Evolutionary conservation across 352 stramenopile species (phyloP).

Genomic region (Phytophthora melonis): DNA sequence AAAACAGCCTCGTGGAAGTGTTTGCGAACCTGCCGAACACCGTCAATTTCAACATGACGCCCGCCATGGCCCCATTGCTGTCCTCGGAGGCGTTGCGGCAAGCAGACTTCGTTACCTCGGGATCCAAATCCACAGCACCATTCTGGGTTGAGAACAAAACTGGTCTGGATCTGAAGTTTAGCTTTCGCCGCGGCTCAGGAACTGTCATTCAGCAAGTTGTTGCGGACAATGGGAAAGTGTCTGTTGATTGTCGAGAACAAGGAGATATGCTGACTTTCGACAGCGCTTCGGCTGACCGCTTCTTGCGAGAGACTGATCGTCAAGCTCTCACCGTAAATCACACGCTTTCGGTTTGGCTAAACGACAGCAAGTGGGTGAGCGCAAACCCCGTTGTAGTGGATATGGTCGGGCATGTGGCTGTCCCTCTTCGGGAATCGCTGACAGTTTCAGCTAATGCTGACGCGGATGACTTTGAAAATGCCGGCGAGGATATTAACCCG

Average conservation of each 20-base stretch:
- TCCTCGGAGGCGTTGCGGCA: conserved; percentile 83
- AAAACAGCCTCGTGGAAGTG: conserved; percentile 80
- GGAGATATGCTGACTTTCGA: conserved; percentile 91
- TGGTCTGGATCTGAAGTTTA: conserved; percentile 86
- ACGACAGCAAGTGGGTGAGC: conserved; percentile 90
- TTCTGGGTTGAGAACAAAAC: conserved; percentile 93
- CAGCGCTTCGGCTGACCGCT: conserved; percentile 78
- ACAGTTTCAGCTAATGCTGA: conserved; percentile 20
- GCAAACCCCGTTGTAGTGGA: conserved; percentile 88
- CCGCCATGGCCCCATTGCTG: conserved; percentile 86
- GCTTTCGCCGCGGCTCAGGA: conserved; percentile 82
- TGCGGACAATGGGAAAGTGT: conserved; percentile 69
- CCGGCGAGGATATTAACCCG: conserved; percentile 59
- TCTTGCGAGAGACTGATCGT: conserved; percentile 74
- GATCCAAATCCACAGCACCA: conserved; percentile 87
- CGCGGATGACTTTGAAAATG: conserved; percentile 44
- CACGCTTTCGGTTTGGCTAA: conserved; percentile 88
- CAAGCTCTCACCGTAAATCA: conserved; percentile 87
- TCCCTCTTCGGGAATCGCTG: conserved; percentile 73
- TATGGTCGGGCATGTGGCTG: conserved; percentile 87
- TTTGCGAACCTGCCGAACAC: conserved; percentile 87
- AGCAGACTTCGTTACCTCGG: conserved; percentile 88
- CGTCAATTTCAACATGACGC: conserved; percentile 90
- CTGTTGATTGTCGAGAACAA: conserved; percentile 87
- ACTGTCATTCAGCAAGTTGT: conserved; percentile 86